phyloP scores from a whole-genome alignment of 208 protist genomes.

The Crithidia bombi region DNA sequence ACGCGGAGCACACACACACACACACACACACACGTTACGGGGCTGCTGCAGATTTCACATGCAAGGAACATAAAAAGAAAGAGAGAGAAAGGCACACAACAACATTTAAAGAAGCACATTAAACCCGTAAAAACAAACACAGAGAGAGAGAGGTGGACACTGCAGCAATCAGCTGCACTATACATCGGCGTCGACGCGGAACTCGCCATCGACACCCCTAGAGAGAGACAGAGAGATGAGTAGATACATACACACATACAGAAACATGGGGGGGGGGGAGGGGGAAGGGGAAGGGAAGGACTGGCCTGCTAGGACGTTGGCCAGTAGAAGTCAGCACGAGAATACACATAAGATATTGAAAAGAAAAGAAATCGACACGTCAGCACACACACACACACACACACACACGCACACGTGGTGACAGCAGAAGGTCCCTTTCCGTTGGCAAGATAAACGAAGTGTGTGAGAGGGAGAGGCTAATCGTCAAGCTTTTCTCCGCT shows the following conservation, averaged over 20 bases:
- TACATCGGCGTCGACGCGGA: no score
- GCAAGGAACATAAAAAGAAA: background rate
- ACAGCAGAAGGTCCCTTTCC: background rate
- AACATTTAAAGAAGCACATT: background rate
- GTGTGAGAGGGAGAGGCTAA: conserved; percentile 1
- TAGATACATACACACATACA: no score
- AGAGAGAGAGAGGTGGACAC: background rate
- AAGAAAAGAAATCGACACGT: background rate
- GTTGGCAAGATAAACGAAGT: no score
- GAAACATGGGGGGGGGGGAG: no score
- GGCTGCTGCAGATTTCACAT: background rate
- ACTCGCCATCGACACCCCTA: no score
- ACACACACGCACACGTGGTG: background rate
- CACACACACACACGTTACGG: no score
- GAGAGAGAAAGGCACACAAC: background rate
- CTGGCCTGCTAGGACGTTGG: no score
- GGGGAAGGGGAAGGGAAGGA: no score
- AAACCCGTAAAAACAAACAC: background rate
- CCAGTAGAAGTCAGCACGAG: no score
- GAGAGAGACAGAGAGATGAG: no score
- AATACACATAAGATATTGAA: background rate
- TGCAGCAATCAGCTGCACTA: no score
- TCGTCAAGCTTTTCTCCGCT: background rate
- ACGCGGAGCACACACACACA: background rate
- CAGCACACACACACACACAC: background rate